Base-by-base conservation (phyloP, 257 asterid species). In the Capsicum pubescens region DNA sequence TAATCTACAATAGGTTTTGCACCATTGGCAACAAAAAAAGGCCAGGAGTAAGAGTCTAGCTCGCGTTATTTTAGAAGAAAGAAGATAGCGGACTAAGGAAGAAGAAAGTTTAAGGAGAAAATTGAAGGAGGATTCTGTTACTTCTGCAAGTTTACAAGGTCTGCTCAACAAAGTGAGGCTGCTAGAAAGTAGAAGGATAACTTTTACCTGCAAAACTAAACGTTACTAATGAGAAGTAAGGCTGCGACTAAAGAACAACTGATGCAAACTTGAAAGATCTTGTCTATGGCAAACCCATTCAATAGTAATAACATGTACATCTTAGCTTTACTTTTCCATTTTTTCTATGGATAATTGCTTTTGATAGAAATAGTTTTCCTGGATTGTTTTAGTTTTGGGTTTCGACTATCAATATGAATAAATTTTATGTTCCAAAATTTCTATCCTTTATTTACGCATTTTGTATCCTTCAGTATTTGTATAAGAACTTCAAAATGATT, bases 131-230 rank as follows among this genome's bases (percentile, higher is more conserved):
- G 32, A 1, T 26, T 26, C 32, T 26, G 32, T 26, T 1, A 26
- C 32, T 83, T 84, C 93, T 67, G 90, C 82, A 9, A 88, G 89
- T 48, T 91, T 92, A 60, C 72, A 87, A 85, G 86, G 80, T 9
- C 89, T 94, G 86, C 86, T 92, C 48, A 35, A 71, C 11, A 90
- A 91, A 89, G 85, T 93, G 84, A 88, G 84, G 86, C 54, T 3
- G 32, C 84, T 89, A 36, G 93, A 89, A 84, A 85, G 82, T 64
- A 57, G 26, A 13, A 36, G 77, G 67, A 46, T 68, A 21, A 79
- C 21, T 17, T 60, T 52, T 66, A 58, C 32, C 58, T 59, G 83
- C 86, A 85, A 79, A 42, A 77, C 7, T 55, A 84, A 85, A 76
- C 12, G 17, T 14, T 82, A 54, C 81, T 19, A 17, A 5, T 66